phyloP scores from a whole-genome alignment of 2,329 filamentous ascomycete genomes.

The Coleophoma crateriformis region DNA sequence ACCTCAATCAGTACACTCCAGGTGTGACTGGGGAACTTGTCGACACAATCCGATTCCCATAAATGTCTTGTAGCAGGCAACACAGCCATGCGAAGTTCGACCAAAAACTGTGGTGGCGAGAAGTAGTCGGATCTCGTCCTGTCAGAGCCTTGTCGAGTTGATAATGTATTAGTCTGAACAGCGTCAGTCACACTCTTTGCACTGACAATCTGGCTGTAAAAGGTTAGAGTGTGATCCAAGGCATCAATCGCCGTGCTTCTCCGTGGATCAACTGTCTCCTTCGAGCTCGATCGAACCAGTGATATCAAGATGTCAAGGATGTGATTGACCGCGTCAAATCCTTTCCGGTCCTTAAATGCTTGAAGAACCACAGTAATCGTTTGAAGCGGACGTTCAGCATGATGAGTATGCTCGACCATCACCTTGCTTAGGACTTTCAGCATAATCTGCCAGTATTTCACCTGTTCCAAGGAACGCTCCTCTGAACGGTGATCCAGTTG shows the following conservation, averaged over 20 bases:
- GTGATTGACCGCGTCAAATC: slow-evolving; percentile 66
- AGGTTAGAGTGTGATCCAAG: slow-evolving; percentile 60
- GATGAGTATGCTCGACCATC: slow-evolving; percentile 59
- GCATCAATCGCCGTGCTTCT: slow-evolving; percentile 36
- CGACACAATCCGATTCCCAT: slow-evolving; percentile 81
- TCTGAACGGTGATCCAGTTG: slow-evolving; percentile 47
- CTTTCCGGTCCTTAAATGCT: slow-evolving; percentile 78
- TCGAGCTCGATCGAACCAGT: slow-evolving; percentile 41
- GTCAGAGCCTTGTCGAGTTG: slow-evolving; percentile 46
- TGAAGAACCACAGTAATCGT: slow-evolving; percentile 73
- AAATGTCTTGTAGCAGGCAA: slow-evolving; percentile 70
- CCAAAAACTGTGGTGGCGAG: slow-evolving; percentile 68
- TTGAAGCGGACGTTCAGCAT: slow-evolving; percentile 34
- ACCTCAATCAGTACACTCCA: slow-evolving; percentile 80
- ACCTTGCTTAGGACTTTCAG: slow-evolving; percentile 74
- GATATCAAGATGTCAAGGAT: slow-evolving; percentile 66
- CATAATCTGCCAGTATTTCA: slow-evolving; percentile 78
- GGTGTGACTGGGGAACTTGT: slow-evolving; percentile 72
- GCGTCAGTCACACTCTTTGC: slow-evolving; percentile 80
- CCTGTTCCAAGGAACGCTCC: slow-evolving; percentile 54
- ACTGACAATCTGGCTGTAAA: slow-evolving; percentile 72
- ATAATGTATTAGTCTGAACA: slow-evolving; percentile 50
- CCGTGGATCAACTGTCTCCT: slow-evolving; percentile 25
- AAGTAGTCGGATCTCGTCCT: slow-evolving; percentile 55
- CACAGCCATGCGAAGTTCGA: slow-evolving; percentile 78